phyloP scores from a whole-genome alignment of 352 stramenopile species.

The Globisporangium cystogenes region DNA sequence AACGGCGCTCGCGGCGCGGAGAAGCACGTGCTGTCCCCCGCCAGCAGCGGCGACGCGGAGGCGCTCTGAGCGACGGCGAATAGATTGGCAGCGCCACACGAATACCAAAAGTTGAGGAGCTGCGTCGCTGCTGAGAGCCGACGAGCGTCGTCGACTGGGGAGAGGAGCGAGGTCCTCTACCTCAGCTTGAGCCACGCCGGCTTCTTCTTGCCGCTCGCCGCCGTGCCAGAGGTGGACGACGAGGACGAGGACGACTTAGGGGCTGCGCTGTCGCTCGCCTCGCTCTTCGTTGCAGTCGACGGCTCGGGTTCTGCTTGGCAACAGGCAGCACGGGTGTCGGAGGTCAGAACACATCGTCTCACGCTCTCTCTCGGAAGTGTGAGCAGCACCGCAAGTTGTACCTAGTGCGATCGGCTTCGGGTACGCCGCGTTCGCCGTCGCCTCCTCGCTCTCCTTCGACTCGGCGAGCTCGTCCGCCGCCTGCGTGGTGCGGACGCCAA shows the following conservation, averaged over 20 bases:
- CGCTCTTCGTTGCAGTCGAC: conserved; percentile 10
- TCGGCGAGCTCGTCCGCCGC: conserved; percentile 27
- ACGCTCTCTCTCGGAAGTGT: neutral
- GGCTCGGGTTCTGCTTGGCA: conserved; percentile 20
- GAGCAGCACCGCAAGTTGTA: conserved; percentile 7
- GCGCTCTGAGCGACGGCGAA: conserved; percentile 1
- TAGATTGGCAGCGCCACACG: conserved; percentile 3
- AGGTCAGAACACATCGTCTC: neutral
- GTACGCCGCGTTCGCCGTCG: conserved; percentile 25
- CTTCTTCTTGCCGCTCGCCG: conserved; percentile 58
- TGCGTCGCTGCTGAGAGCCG: neutral
- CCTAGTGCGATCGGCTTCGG: conserved; percentile 41
- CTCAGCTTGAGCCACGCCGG: conserved; percentile 69
- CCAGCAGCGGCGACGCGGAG: neutral
- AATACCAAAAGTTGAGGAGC: neutral
- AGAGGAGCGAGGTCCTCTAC: neutral
- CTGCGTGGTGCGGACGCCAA: conserved; percentile 13
- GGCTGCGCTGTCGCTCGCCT: conserved; percentile 18
- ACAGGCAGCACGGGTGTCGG: neutral
- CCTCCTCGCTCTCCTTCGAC: conserved; percentile 27
- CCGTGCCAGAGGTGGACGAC: conserved; percentile 13
- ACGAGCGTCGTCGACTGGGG: too few species aligned
- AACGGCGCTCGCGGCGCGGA: conserved; percentile 4
- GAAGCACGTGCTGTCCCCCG: conserved; percentile 5
- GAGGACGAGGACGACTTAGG: conserved; percentile 18